Percentiles rank a stretch among this genome's conserved stretches.
phyloP scores from a whole-genome alignment of 2,329 filamentous ascomycete species.

The Saccharata proteae region DNA sequence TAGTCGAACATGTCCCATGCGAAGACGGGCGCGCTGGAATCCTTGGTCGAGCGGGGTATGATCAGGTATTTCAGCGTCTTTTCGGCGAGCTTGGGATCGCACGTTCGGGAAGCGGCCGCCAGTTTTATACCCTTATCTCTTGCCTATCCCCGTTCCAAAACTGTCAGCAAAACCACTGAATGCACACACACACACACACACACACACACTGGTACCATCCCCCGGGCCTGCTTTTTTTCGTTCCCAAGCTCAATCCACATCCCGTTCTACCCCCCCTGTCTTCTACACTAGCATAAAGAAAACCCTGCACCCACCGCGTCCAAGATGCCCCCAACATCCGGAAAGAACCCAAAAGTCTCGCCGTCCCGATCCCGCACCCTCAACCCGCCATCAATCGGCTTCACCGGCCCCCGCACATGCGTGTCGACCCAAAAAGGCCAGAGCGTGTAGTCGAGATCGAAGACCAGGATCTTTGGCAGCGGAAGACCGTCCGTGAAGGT shows the following conservation, averaged over 20 bases:
- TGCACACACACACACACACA: too few relatives aligned
- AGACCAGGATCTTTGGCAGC: constrained; percentile 73
- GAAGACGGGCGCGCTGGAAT: constrained; percentile 40
- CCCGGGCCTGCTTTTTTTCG: too few relatives aligned
- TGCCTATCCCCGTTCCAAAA: constrained; percentile 2
- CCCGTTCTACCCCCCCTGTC: too few relatives aligned
- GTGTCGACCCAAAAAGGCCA: constrained; percentile 99
- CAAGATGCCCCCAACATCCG: constrained; percentile 30
- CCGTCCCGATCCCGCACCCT: constrained; percentile 41
- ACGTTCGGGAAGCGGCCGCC: constrained; percentile 69
- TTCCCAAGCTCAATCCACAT: too few relatives aligned
- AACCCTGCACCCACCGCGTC: constrained; percentile 22
- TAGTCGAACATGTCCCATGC: constrained; percentile 37
- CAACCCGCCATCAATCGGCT: constrained; percentile 29
- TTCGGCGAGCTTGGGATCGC: constrained; percentile 64
- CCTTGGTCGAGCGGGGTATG: constrained; percentile 29
- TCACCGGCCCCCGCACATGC: constrained; percentile 67
- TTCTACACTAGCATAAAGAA: not conserved
- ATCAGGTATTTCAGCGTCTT: constrained; percentile 70
- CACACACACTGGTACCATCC: too few relatives aligned
- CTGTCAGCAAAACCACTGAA: too few relatives aligned
- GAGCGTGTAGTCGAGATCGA: constrained; percentile 96
- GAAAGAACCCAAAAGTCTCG: constrained; percentile 35
- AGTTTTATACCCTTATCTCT: constrained; percentile 40
- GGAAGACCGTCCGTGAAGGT: constrained; percentile 56